These are phyloP conservation scores for Collybia mongolica DNA, from an alignment of 768 basidiomycete species.

Conservation along the genomic window DNA sequence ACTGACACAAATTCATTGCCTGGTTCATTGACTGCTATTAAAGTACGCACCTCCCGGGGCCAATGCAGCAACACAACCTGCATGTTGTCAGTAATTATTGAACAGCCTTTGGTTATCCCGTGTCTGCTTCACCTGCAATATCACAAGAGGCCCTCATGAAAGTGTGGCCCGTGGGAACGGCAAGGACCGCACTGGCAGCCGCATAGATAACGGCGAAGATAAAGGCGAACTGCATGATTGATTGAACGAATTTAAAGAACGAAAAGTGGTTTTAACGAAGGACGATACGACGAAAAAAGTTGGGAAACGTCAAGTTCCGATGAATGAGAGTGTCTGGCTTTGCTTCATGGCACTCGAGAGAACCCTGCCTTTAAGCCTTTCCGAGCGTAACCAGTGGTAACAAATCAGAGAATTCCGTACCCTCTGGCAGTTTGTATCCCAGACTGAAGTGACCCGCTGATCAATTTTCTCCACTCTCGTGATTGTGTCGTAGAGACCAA, in stretches of 20 bases:
- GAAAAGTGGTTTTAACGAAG: neutral
- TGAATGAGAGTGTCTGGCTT: neutral
- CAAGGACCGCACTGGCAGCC: slow-evolving; percentile 4
- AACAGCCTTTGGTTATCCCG: neutral
- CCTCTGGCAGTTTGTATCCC: no score
- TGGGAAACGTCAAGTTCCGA: slow-evolving; percentile 7
- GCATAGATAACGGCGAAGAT: neutral
- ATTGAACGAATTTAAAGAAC: neutral
- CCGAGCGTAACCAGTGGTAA: no score
- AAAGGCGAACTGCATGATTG: slow-evolving; percentile 5
- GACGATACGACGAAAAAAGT: neutral
- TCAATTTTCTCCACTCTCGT: no score
- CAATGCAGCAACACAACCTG: slow-evolving; percentile 6
- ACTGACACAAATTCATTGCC: neutral
- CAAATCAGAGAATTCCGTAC: no score
- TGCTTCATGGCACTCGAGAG: no score
- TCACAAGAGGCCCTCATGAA: slow-evolving; percentile 6
- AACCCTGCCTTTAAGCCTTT: no score
- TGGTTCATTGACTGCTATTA: neutral
- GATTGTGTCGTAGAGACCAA: no score
- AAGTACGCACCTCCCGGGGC: slow-evolving; percentile 1
- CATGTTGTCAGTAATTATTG: neutral
- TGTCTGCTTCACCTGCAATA: neutral
- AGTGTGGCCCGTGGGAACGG: slow-evolving; percentile 3
- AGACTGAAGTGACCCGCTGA: no score